Conservation (phyloP, 1,139 yeast species). For the Saccharomyces hybrid region DNA sequence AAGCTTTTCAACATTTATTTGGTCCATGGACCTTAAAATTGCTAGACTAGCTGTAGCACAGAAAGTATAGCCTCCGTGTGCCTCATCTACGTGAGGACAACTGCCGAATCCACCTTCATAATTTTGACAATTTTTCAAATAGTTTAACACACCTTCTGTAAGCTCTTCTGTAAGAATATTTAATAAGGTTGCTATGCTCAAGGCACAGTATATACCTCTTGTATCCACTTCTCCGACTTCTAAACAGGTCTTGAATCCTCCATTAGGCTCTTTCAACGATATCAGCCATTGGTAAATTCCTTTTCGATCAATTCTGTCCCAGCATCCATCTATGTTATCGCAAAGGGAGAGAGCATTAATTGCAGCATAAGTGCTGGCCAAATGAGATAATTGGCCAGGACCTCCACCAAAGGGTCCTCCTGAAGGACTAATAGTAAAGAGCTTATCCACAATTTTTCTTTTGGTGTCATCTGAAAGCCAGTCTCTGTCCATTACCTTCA, state of each 20-base stretch:
- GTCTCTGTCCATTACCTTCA: slow-evolving; percentile 35
- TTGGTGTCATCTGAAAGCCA: slow-evolving; percentile 21
- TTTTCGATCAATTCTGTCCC: slow-evolving; percentile 40
- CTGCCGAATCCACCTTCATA: slow-evolving; percentile 96
- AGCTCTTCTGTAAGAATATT: slow-evolving; percentile 58
- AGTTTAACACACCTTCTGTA: slow-evolving; percentile 45
- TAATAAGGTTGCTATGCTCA: slow-evolving; percentile 65
- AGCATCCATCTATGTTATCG: slow-evolving; percentile 39
- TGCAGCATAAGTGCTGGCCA: slow-evolving; percentile 81
- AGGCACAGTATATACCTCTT: slow-evolving; percentile 79
- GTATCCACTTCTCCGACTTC: slow-evolving; percentile 73
- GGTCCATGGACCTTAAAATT: slow-evolving; percentile 29
- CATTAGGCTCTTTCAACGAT: slow-evolving; percentile 55
- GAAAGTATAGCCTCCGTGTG: slow-evolving; percentile 95
- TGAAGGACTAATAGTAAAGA: slow-evolving; percentile 17
- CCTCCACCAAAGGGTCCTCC: slow-evolving; percentile 87
- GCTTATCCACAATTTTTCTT: slow-evolving; percentile 19
- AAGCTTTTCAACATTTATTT: slow-evolving; percentile 39
- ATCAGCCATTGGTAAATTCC: slow-evolving; percentile 59
- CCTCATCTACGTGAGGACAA: slow-evolving; percentile 64
- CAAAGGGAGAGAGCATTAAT: slow-evolving; percentile 53
- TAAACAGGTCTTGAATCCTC: slow-evolving; percentile 39
- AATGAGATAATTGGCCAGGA: slow-evolving; percentile 67
- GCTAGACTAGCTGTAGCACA: slow-evolving; percentile 75
- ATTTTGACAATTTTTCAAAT: slow-evolving; percentile 72